Percentiles rank a stretch among this genome's conserved stretches.
phyloP scores from a whole-genome alignment of 1,284 basidiomycete genomes.

The Heterobasidion irregulare region DNA sequence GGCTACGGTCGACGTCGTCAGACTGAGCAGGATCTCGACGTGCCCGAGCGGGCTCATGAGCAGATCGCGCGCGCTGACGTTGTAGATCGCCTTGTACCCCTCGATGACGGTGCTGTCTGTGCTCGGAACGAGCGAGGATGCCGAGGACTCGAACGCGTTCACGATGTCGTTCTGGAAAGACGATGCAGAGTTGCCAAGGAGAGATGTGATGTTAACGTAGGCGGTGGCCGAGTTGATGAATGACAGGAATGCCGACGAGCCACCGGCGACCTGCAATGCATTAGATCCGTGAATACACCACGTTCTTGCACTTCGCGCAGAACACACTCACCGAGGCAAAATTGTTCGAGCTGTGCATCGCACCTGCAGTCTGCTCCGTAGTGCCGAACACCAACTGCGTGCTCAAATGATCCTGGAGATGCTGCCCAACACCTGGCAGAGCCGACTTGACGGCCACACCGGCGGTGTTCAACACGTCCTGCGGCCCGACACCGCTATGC shows the following conservation, averaged over 20 bases:
- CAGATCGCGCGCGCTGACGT: slow-evolving; percentile 33
- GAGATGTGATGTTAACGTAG: slow-evolving; percentile 49
- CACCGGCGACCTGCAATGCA: slow-evolving; percentile 10
- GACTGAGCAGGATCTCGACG: slow-evolving; percentile 54
- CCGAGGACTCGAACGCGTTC: slow-evolving; percentile 23
- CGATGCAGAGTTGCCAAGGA: slow-evolving; percentile 30
- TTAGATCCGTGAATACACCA: neutral
- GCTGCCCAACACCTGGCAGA: slow-evolving; percentile 70
- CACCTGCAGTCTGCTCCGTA: slow-evolving; percentile 35
- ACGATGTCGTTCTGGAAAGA: slow-evolving; percentile 27
- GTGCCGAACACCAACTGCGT: slow-evolving; percentile 41
- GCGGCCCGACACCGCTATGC: slow-evolving; percentile 67
- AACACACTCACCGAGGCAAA: neutral
- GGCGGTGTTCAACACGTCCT: slow-evolving; percentile 40
- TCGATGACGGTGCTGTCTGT: slow-evolving; percentile 38
- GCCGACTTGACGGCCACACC: slow-evolving; percentile 39
- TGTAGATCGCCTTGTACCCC: slow-evolving; percentile 60
- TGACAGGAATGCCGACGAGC: slow-evolving; percentile 39
- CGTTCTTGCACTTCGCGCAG: neutral
- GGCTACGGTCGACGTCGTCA: slow-evolving; percentile 40
- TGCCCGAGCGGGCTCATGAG: slow-evolving; percentile 37
- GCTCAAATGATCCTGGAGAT: slow-evolving; percentile 67
- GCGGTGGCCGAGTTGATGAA: slow-evolving; percentile 63
- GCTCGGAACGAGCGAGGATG: slow-evolving; percentile 37
- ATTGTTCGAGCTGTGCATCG: slow-evolving; percentile 20